phyloP scores from a whole-genome alignment of 108 stramenopile species.

The Heterococcus sp. region DNA sequence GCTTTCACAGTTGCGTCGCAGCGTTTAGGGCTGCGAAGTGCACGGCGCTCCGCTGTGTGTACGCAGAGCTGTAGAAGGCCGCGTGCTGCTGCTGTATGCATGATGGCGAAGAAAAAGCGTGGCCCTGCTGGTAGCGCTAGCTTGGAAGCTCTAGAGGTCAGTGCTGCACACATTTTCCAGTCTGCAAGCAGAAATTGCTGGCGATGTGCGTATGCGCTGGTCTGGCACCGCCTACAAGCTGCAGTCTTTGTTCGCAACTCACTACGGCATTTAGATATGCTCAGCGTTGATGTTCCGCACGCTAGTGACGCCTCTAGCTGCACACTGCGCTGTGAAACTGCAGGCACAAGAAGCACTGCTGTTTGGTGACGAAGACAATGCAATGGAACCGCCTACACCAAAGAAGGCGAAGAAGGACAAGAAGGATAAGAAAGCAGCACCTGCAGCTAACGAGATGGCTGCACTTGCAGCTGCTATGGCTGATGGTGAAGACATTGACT shows the following conservation, averaged over 20 bases:
- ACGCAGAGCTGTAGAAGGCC: not conserved
- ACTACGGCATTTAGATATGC: not conserved
- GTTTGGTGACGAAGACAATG: no score
- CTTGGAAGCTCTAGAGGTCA: slow-evolving; percentile 27
- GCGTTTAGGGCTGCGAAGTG: not conserved
- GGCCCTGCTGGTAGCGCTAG: slow-evolving; percentile 29
- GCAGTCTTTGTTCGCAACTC: not conserved
- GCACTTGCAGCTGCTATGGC: no score
- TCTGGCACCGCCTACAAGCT: not conserved
- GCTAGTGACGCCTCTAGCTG: slow-evolving; percentile 10
- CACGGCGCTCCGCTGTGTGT: not conserved
- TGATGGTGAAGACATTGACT: no score
- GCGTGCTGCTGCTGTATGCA: not conserved
- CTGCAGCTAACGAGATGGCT: no score
- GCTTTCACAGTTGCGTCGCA: not conserved
- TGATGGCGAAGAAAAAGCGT: slow-evolving; percentile 36
- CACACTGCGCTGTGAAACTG: slow-evolving; percentile 7
- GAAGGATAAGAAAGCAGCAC: no score
- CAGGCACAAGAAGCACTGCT: slow-evolving; percentile 32
- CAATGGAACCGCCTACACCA: no score
- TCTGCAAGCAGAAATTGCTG: no score
- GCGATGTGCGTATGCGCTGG: no score
- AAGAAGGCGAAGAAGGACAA: no score
- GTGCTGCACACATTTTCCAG: no score
- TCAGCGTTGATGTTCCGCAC: slow-evolving; percentile 7